A percentile compares a stretch with the other conserved stretches of the same genome.
phyloP scores from a whole-genome alignment of 139 green algal species.

The Protoeuglena noctilucae region DNA sequence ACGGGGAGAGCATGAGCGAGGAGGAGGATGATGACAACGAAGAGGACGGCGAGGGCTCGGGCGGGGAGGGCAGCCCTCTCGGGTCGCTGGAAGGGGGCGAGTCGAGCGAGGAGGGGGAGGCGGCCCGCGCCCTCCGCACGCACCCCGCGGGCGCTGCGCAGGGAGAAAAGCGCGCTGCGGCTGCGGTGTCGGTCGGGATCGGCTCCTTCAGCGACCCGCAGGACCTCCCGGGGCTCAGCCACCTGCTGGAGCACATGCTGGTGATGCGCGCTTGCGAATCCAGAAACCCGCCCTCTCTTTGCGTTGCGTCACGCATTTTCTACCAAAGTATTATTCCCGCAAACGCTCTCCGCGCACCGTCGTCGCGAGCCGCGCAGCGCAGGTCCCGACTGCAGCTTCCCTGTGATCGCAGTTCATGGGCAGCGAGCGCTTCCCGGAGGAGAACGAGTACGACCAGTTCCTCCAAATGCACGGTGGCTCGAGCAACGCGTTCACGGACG shows the following conservation, averaged over 20 bases:
- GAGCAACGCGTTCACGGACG: conserved; percentile 89
- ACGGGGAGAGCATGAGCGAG: conserved; percentile 8
- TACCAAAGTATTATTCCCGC: too few species aligned
- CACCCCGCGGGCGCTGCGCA: not conserved
- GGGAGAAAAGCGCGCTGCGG: conserved; percentile 47
- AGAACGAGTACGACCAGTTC: conserved; percentile 94
- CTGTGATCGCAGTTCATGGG: too few species aligned
- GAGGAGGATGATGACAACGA: conserved; percentile 11
- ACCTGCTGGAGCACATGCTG: conserved; percentile 98
- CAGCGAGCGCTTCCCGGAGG: conserved; percentile 69
- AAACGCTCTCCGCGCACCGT: too few species aligned
- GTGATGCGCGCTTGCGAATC: too few species aligned
- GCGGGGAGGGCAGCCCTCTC: too few species aligned
- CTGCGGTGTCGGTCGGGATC: conserved; percentile 69
- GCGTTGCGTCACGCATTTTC: too few species aligned
- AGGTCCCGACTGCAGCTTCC: too few species aligned
- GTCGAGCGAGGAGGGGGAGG: conserved; percentile 12
- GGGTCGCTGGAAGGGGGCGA: not conserved
- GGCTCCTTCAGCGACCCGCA: conserved; percentile 74
- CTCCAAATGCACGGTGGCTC: conserved; percentile 61
- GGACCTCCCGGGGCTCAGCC: conserved; percentile 61
- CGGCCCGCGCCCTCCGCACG: conserved; percentile 1
- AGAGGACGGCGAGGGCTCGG: too few species aligned
- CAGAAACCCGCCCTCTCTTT: too few species aligned
- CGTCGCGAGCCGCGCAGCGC: too few species aligned